Evolutionary conservation across 495 filamentous ascomycete species (phyloP).

Genomic region (Penicillium psychrofluorescens): DNA sequence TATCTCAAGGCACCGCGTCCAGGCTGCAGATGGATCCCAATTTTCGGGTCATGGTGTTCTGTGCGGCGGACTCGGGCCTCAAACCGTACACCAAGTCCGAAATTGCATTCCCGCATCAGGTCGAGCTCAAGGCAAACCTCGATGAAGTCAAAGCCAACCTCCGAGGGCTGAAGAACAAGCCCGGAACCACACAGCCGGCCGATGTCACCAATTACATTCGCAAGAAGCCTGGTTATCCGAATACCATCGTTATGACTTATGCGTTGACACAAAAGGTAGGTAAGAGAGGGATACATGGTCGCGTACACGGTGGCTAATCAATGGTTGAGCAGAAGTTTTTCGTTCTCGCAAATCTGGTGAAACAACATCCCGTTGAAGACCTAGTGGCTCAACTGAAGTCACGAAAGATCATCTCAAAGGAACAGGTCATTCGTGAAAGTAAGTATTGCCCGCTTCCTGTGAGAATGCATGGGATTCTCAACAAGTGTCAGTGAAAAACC

Average conservation of each 20-base stretch:
- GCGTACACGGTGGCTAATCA: neutral
- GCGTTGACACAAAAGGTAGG: constrained; percentile 80
- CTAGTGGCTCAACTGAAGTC: constrained; percentile 61
- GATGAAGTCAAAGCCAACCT: constrained; percentile 83
- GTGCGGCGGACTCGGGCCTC: constrained; percentile 52
- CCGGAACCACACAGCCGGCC: constrained; percentile 84
- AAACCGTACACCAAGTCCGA: constrained; percentile 54
- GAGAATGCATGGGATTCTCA: constrained; percentile 1
- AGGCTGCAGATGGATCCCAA: constrained; percentile 45
- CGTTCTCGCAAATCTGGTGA: constrained; percentile 66
- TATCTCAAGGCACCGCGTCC: constrained; percentile 39
- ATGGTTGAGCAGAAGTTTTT: constrained; percentile 60
- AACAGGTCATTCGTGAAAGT: constrained; percentile 81
- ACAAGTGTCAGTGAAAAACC: constrained; percentile 57
- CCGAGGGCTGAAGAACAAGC: constrained; percentile 88
- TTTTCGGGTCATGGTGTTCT: constrained; percentile 72
- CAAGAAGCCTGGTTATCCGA: constrained; percentile 59
- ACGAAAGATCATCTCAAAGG: constrained; percentile 67
- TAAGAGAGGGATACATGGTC: neutral
- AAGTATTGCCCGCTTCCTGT: constrained; percentile 23
- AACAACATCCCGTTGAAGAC: constrained; percentile 59
- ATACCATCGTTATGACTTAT: constrained; percentile 80
- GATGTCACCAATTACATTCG: constrained; percentile 79
- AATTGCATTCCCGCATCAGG: constrained; percentile 82
- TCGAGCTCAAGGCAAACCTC: constrained; percentile 84